phyloP scores from a whole-genome alignment of 208 protist genomes.

The Pavlovales sp. region DNA sequence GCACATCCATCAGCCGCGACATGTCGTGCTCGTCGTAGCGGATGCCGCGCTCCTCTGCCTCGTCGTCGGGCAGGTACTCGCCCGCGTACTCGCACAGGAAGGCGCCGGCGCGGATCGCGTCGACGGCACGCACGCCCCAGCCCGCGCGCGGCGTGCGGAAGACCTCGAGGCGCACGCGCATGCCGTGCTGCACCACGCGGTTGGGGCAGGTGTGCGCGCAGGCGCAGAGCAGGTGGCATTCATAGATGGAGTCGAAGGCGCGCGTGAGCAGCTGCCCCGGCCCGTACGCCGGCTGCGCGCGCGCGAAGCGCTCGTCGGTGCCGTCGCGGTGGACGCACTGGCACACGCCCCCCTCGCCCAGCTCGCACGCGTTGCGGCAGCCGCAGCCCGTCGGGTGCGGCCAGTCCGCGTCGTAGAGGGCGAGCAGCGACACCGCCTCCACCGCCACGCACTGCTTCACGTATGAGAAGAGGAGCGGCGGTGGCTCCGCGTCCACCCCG shows the following conservation, averaged over 20 bases:
- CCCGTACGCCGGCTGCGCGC: neutral
- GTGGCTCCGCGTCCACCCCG: slow-evolving; percentile 15
- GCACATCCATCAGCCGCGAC: slow-evolving; percentile 34
- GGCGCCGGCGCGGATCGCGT: neutral
- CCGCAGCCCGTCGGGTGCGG: neutral
- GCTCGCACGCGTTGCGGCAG: neutral
- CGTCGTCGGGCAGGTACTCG: slow-evolving; percentile 36
- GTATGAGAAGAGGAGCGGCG: slow-evolving; percentile 15
- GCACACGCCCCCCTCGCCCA: neutral
- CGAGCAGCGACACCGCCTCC: neutral
- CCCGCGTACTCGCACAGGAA: slow-evolving; percentile 37
- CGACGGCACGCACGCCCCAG: slow-evolving; percentile 17
- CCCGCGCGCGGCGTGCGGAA: neutral
- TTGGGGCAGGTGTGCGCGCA: slow-evolving; percentile 12
- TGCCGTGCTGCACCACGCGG: slow-evolving; percentile 17
- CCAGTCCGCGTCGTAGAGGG: neutral
- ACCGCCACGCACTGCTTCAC: slow-evolving; percentile 15
- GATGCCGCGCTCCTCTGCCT: slow-evolving; percentile 34
- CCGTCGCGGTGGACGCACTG: neutral
- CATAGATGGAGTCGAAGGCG: slow-evolving; percentile 6
- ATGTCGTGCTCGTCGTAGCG: slow-evolving; percentile 27
- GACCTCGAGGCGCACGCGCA: neutral
- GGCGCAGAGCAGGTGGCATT: neutral
- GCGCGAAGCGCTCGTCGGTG: neutral
- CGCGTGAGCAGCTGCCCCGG: neutral